Conservation (phyloP, 257 asterid species). For the Jacaranda copaia region DNA sequence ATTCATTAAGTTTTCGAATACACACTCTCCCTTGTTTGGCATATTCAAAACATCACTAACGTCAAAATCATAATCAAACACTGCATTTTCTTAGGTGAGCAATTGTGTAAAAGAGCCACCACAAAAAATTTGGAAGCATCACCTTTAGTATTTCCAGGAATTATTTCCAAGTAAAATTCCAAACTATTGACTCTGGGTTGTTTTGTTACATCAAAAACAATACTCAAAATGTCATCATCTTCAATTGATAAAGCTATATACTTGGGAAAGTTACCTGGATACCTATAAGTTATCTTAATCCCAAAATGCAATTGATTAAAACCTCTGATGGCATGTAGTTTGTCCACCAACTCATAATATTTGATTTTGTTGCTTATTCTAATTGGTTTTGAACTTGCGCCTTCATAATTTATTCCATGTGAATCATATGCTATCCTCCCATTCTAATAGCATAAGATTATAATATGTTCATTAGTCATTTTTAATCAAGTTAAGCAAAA, state of each 20-base stretch:
- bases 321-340: too few species aligned
- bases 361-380: too few species aligned
- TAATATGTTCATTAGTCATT: too few species aligned
- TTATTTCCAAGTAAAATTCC: neutral
- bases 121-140: neutral
- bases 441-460: neutral
- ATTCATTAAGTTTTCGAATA: too few species aligned
- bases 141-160: too few species aligned
- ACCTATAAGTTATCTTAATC: neutral
- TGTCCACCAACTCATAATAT: neutral
- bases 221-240: neutral
- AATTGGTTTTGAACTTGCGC: neutral
- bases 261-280: neutral
- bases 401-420: neutral
- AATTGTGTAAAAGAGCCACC: neutral
- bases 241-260: conserved; percentile 1
- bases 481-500: too few species aligned
- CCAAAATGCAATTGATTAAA: too few species aligned
- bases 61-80: too few species aligned
- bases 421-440: neutral
- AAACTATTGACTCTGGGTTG: neutral
- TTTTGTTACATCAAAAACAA: conserved; percentile 11
- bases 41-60: too few species aligned
- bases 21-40: too few species aligned
- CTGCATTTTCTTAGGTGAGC: neutral